These are phyloP conservation scores for Stipa capillata DNA, from an alignment of 176 grass and related monocot genomes.

Conservation along the genomic window DNA sequence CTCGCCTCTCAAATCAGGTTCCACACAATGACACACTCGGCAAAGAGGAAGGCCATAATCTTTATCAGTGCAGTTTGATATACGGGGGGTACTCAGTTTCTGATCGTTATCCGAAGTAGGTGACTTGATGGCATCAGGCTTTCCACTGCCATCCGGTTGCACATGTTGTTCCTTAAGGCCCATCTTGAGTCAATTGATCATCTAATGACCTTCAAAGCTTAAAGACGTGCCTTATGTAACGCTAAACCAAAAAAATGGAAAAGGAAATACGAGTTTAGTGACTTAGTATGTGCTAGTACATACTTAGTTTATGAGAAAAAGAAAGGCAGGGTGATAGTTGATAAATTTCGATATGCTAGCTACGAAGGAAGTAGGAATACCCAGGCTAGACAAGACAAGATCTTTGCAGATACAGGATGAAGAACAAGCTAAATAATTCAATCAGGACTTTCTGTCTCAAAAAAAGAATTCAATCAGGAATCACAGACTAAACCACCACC, in stretches of 20 bases:
- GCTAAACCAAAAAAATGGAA: neutral
- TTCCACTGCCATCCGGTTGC: neutral
- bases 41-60: constrained; percentile 51
- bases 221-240: neutral
- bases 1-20: constrained; percentile 65
- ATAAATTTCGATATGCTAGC: neutral
- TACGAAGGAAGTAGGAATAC: neutral
- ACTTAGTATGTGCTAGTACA: neutral
- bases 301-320: too few relatives aligned
- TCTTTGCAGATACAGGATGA: neutral
- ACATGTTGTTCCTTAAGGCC: constrained; percentile 35
- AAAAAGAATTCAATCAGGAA: neutral
- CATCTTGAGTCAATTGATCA: constrained; percentile 23
- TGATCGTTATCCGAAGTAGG: constrained; percentile 22
- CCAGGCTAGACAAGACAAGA: too few relatives aligned
- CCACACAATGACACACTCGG: constrained; percentile 76
- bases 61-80: constrained; percentile 55
- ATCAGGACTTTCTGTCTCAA: too few relatives aligned
- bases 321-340: neutral
- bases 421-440: neutral
- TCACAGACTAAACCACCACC: neutral
- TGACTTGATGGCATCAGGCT: constrained; percentile 1
- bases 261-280: neutral
- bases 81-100: constrained; percentile 4
- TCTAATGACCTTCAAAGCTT: neutral